These are phyloP conservation scores for Fistulina hepatica DNA, from an alignment of 1,284 basidiomycete genomes.

Conservation along the genomic window DNA sequence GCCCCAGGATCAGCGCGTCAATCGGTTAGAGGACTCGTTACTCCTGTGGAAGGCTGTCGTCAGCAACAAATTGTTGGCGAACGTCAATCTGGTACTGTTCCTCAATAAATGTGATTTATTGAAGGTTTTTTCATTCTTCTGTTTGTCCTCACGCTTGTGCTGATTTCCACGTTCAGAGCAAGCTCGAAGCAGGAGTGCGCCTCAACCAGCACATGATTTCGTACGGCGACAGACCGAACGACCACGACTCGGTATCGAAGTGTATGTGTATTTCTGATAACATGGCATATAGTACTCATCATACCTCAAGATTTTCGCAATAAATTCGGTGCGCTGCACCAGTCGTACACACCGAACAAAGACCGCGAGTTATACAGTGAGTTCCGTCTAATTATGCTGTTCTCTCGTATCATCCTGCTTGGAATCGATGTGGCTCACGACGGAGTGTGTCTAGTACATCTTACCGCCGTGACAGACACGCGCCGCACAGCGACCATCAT, in stretches of 20 bases:
- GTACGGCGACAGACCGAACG: constrained; percentile 62
- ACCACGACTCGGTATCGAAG: constrained; percentile 59
- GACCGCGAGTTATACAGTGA: constrained; percentile 59
- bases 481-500: constrained; percentile 46
- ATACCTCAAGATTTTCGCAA: constrained; percentile 70
- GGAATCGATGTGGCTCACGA: constrained; percentile 7
- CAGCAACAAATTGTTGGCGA: constrained; percentile 53
- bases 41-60: constrained; percentile 58
- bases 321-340: constrained; percentile 61
- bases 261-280: too few species aligned
- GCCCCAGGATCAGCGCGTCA: constrained; percentile 51
- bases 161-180: constrained; percentile 44
- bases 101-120: constrained; percentile 71
- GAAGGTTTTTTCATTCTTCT: constrained; percentile 29
- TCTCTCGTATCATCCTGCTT: constrained; percentile 2
- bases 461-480: constrained; percentile 71
- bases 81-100: constrained; percentile 67
- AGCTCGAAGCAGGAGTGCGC: constrained; percentile 64
- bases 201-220: constrained; percentile 54
- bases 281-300: too few species aligned
- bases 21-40: constrained; percentile 68
- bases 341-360: constrained; percentile 53
- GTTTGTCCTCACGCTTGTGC: constrained; percentile 4
- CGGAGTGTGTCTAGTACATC: constrained; percentile 41
- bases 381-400: constrained; percentile 17